Evolutionary conservation across 495 filamentous ascomycete genomes (phyloP).

Genomic region (Xylaria scruposa): DNA sequence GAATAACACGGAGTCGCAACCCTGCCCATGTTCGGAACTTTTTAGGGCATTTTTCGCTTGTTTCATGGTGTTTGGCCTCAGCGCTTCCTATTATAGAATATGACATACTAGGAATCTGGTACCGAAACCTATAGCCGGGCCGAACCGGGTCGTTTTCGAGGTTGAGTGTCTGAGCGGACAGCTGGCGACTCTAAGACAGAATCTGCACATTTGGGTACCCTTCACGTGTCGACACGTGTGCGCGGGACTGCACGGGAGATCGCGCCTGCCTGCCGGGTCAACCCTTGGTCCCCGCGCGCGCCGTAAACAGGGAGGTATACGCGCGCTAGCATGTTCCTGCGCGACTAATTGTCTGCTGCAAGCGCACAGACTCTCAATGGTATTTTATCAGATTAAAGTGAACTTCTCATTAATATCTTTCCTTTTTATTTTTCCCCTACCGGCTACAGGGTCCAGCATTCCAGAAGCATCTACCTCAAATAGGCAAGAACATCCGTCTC

Average conservation of each 20-base stretch:
- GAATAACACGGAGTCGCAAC: background rate
- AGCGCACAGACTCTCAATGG: slow-evolving; percentile 7
- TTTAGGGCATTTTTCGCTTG: background rate
- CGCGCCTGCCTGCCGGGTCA: slow-evolving; percentile 8
- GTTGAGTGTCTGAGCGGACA: background rate
- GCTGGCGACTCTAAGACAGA: slow-evolving; percentile 23
- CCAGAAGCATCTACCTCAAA: background rate
- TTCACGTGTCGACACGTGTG: slow-evolving; percentile 17
- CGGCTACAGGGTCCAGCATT: background rate
- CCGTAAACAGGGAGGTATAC: background rate
- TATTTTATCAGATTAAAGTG: slow-evolving; percentile 7
- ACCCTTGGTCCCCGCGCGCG: background rate
- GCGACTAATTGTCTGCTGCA: slow-evolving; percentile 4
- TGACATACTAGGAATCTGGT: background rate
- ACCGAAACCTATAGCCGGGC: slow-evolving; percentile 1
- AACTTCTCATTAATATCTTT: background rate
- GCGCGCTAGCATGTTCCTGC: slow-evolving; percentile 3
- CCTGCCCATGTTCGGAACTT: background rate
- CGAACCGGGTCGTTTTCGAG: background rate
- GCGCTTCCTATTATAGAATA: slow-evolving; percentile 6
- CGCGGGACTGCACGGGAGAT: slow-evolving; percentile 6
- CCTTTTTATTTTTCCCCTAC: background rate
- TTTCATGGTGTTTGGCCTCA: background rate
- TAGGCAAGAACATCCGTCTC: slow-evolving; percentile 13
- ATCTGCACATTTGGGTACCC: background rate